Evolutionary conservation across 139 green algal genomes (phyloP).

Genomic region (Pseudopediastrum boryanum): DNA sequence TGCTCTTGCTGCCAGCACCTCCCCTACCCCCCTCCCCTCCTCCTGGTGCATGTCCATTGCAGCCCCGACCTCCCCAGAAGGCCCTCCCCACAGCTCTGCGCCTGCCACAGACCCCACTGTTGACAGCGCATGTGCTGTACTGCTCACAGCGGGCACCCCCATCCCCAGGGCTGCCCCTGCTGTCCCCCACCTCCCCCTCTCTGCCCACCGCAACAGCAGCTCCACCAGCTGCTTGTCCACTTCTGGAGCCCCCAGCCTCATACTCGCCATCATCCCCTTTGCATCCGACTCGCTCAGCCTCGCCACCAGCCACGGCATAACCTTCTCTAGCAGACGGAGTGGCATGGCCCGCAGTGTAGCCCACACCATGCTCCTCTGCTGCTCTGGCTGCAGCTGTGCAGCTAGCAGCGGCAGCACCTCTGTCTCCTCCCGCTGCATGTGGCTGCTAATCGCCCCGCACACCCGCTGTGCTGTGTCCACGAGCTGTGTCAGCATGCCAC

Average conservation of each 20-base stretch:
- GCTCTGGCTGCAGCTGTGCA: slow-evolving; percentile 56
- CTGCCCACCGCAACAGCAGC: slow-evolving; percentile 85
- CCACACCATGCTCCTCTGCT: slow-evolving; percentile 93
- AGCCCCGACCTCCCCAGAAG: background rate
- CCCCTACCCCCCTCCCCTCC: slow-evolving; percentile 75
- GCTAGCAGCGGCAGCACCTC: slow-evolving; percentile 86
- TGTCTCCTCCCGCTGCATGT: slow-evolving; percentile 77
- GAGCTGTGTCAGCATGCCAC: slow-evolving; percentile 68
- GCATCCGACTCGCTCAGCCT: slow-evolving; percentile 68
- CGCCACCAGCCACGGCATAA: slow-evolving; percentile 90
- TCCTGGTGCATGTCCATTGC: background rate
- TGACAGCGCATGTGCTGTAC: no score
- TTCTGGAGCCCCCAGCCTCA: slow-evolving; percentile 60
- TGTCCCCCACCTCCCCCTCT: slow-evolving; percentile 46
- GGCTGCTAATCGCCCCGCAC: slow-evolving; percentile 47
- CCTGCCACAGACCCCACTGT: no score
- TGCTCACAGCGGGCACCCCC: background rate
- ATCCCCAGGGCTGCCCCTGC: background rate
- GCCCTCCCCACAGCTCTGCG: no score
- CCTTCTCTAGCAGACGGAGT: slow-evolving; percentile 89
- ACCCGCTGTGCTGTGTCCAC: slow-evolving; percentile 55
- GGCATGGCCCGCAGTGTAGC: slow-evolving; percentile 90
- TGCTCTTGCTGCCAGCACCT: slow-evolving; percentile 1
- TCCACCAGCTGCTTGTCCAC: slow-evolving; percentile 79
- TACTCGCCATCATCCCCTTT: slow-evolving; percentile 74